Evolutionary conservation across 345 rosid species (phyloP), one percentile per base, ranked within the genome.

Genomic region (Clarkia xantiana): DNA sequence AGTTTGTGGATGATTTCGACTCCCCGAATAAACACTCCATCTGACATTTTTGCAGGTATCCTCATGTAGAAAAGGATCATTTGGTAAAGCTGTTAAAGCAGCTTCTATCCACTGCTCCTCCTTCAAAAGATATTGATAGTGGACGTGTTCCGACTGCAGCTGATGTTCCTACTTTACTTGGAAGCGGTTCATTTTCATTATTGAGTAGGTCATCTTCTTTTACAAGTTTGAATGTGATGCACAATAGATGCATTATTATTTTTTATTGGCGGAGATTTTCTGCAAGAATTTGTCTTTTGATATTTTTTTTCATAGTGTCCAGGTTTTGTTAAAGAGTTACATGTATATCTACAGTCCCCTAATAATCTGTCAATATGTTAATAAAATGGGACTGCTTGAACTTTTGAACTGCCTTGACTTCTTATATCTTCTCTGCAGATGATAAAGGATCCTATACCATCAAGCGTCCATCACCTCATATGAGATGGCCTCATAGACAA

Each of bases 401-500:
- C 1, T n/a, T 17, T 15, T 44, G 18, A 44, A 44, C 47, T 18
- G 14, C 10, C 51, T 53, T 57, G 45, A 53, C 29, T 47, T n/a
- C 44, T n/a, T 18, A 2, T 61, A 19, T 51, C 44, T 17, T 55
- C 65, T 47, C 71, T 63, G 83, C 80, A 49, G 62, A 59, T 56
- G 73, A 70, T 57, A 55, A 67, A 50, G 68, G 65, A 58, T 59
- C 52, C 40, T 55, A 52, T 52, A 69, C 54, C 56, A 61, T 29
- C 40, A 75, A 65, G 56, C 58, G n/a, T 49, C 79, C 83, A 16
- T 83, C 94, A 67, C 50, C 63, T 59, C 55, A 75, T 69, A 68
- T 93, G 84, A 87, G 86, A 49, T 93, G 99, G 99, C 99, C 99
- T 71, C 99, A 93, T 68, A 76, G 62, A 63, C 86, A 56, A 49